phyloP scores from a whole-genome alignment of 1,284 basidiomycete species.

The Coriolopsis trogii region DNA sequence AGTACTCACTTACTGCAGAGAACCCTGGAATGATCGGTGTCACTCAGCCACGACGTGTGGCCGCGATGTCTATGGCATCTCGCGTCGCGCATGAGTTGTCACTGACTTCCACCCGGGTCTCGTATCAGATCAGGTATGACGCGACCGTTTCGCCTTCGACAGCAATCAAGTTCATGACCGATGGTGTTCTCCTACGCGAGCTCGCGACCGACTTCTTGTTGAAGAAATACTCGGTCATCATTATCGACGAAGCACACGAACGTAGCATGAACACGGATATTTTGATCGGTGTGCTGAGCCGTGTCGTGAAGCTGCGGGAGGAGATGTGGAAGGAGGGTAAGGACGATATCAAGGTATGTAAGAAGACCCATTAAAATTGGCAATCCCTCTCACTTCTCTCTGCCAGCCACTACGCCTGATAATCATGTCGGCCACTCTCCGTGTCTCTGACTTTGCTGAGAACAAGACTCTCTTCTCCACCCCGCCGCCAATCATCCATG shows the following conservation, averaged over 20 bases:
- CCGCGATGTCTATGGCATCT: slow-evolving; percentile 93
- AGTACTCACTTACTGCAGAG: slow-evolving; percentile 48
- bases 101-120: slow-evolving; percentile 79
- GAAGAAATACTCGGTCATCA: slow-evolving; percentile 89
- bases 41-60: slow-evolving; percentile 97
- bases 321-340: slow-evolving; percentile 83
- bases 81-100: slow-evolving; percentile 92
- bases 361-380: neutral
- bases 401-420: slow-evolving; percentile 86
- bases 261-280: slow-evolving; percentile 99
- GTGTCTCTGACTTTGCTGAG: slow-evolving; percentile 90
- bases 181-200: slow-evolving; percentile 95
- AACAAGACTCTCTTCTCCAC: slow-evolving; percentile 83
- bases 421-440: slow-evolving; percentile 98
- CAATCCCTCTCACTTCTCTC: neutral
- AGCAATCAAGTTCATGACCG: slow-evolving; percentile 99
- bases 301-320: slow-evolving; percentile 88
- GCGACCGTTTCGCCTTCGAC: slow-evolving; percentile 89
- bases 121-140: slow-evolving; percentile 98
- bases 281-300: slow-evolving; percentile 92
- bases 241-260: slow-evolving; percentile 98
- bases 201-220: slow-evolving; percentile 91
- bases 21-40: slow-evolving; percentile 99
- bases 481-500: slow-evolving; percentile 89
- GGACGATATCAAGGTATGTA: slow-evolving; percentile 60